Base-by-base conservation (phyloP, 2,329 filamentous ascomycete species). In the Cladosporium sp. region DNA sequence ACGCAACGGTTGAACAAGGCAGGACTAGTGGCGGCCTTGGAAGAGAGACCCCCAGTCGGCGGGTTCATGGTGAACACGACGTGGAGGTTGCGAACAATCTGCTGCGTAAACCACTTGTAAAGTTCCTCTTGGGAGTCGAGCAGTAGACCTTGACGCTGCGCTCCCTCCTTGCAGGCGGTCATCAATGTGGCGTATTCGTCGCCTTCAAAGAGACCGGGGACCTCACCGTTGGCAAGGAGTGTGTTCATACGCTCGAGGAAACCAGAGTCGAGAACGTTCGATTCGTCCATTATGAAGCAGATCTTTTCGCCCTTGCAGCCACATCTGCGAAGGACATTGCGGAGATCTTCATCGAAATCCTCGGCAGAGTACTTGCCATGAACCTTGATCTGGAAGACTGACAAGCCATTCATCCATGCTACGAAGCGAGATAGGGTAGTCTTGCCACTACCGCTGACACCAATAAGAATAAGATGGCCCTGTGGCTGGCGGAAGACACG, bases 51-150 rank as follows among this genome's bases (percentile, higher is more conserved):
- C 60, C 93, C 93, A 65, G 96, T 89, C 0, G 93, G 94, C 12
- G 93, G 93, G 69, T 99, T 99, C 93, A 99, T 99, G 3, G 93
- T 99, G 69, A 99, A 98, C 18, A 99, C 93, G 41, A 99, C 93
- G 63, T 99, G 93, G 35, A 99, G 74, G 65, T 99, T 99, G 76
- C 95, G 95, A 67, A 98, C 88, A 62, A 99, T 97, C 69, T 99
- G 93, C 62, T 95, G 88, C 0, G 94, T 98, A 73, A 99, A 99
- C 93, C 93, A 99, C 73, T 97, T 97, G 78, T 98, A 98, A n/a
- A 98, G 77, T 69, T 99, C 93, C 72, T 99, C 94, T 59, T 95
- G 91, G 1, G 93, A 97, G 71, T 99, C 93, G 1, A 98, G 80
- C 52, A 97, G 83, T 52, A 97, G 78, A 41, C 93, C 93, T 73